Conservation (phyloP, 2,329 filamentous ascomycete genomes). For the Ustulina deusta region DNA sequence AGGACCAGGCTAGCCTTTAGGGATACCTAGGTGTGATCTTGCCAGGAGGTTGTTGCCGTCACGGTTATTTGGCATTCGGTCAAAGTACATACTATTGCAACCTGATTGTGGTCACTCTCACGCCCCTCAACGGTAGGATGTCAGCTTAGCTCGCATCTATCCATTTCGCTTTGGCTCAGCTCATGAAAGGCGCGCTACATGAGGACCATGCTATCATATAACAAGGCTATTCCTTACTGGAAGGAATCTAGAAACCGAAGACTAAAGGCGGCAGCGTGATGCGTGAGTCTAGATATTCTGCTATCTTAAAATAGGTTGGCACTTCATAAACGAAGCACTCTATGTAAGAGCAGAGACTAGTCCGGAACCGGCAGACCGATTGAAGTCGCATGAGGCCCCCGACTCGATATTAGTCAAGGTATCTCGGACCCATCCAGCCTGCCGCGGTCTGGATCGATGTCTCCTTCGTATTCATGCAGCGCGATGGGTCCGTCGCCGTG, state of each 20-base stretch:
- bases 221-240: not conserved
- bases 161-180: not conserved
- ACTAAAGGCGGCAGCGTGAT: too few relatives aligned
- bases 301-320: not conserved
- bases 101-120: not conserved
- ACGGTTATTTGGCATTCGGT: not conserved
- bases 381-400: not conserved
- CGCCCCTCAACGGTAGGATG: too few relatives aligned
- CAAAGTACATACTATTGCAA: too few relatives aligned
- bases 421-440: not conserved
- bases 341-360: not conserved
- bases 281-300: not conserved
- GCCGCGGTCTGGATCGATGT: not conserved
- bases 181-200: not conserved
- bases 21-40: not conserved
- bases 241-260: not conserved
- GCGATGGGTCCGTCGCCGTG: slow-evolving; percentile 17
- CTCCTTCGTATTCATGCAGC: slow-evolving; percentile 25
- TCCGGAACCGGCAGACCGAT: slow-evolving; percentile 5
- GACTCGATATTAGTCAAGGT: slow-evolving; percentile 18
- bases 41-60: not conserved
- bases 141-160: too few relatives aligned
- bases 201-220: not conserved
- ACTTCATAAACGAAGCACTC: not conserved
- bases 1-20: not conserved